Base-by-base conservation (phyloP, 495 filamentous ascomycete species). In the Astrothelium subdiscretum region DNA sequence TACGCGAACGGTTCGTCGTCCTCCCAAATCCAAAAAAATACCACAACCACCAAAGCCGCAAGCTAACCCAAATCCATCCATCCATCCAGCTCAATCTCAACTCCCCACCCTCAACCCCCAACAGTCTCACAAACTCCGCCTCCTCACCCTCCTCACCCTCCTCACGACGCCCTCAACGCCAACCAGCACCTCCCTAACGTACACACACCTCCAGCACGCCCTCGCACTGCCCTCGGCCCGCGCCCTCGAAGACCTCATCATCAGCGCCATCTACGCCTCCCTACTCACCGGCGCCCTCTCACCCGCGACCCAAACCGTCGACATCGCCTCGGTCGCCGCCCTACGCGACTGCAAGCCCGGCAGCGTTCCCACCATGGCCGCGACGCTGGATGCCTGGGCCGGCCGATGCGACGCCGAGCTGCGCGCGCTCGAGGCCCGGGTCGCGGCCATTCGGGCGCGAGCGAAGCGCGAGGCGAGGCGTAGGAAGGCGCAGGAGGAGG, bases 191-290 rank as follows among this genome's bases (percentile, higher is more conserved):
- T 77, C 77, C 69, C 84, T 96, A 22, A 88, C 80, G 65, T 98
- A 98, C 74, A 63, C 78, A 35, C 68, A 80, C 58, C 84, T 98
- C 31, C 84, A 83, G 61, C 42, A 64, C 31, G 75, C 78, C 8
- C 89, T 98, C 59, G 83, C 79, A 59, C 85, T 96, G 32, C 67
- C 83, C 58, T 80, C 76, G 62, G 71, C 80, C 60, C 82, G 88
- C 32, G 85, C 87, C 43, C 86, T 98, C 67, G 94, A 98, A 79
- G 84, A 91, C 67, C 86, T 97, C 60, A 83, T 97, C 63, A 96
- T 94, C 71, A 83, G 84, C 66, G 83, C 91, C 66, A 88, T 97
- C 74, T 97, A 97, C 80, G 81, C 87, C 40, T 87, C 85, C 22
- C 83, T 98, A 0, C 73, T 98, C 38, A 79, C 80, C 27, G 94